phyloP scores from a whole-genome alignment of 768 basidiomycete genomes.

The Sistotremastrum niveocremeum region DNA sequence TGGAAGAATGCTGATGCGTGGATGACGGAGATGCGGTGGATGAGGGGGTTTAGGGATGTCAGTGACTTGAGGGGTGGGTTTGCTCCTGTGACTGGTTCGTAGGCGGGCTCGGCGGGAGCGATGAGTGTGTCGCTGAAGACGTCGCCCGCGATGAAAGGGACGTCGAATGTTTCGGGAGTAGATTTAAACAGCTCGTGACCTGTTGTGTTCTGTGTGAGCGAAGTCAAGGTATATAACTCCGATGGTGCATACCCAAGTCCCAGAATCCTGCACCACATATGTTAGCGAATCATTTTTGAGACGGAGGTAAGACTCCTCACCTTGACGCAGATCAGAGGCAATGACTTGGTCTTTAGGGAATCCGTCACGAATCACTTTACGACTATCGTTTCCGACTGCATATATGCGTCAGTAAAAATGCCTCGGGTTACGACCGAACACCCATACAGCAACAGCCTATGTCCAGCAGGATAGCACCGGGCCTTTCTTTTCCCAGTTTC shows the following conservation, averaged over 20 bases:
- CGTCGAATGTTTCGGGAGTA: constrained; percentile 38
- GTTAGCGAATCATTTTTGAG: too few relatives aligned
- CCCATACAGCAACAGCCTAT: constrained; percentile 30
- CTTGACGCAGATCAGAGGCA: constrained; percentile 24
- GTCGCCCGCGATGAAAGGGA: constrained; percentile 42
- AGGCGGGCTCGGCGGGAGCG: constrained; percentile 14
- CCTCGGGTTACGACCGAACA: too few relatives aligned
- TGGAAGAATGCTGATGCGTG: constrained; percentile 12
- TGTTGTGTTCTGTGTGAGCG: too few relatives aligned
- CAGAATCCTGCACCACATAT: constrained; percentile 32
- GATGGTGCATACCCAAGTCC: constrained; percentile 24
- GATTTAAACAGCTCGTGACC: constrained; percentile 46
- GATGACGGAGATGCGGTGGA: constrained; percentile 27
- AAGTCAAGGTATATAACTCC: too few relatives aligned
- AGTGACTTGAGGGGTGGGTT: constrained; percentile 18
- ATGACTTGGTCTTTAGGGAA: constrained; percentile 27
- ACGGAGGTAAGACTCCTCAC: constrained; percentile 11
- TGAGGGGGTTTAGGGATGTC: constrained; percentile 30
- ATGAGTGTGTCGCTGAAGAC: constrained; percentile 34
- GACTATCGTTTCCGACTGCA: constrained; percentile 21
- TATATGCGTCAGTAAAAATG: too few relatives aligned
- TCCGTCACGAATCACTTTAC: constrained; percentile 29
- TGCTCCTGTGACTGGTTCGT: constrained; percentile 9
- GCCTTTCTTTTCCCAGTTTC: constrained; percentile 22
- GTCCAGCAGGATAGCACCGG: constrained; percentile 28